A percentile compares a stretch with the other conserved stretches of the same genome.
These are phyloP conservation scores for Pisolithus thermaeus DNA, from an alignment of 1,284 basidiomycete genomes.

Conservation along the genomic window DNA sequence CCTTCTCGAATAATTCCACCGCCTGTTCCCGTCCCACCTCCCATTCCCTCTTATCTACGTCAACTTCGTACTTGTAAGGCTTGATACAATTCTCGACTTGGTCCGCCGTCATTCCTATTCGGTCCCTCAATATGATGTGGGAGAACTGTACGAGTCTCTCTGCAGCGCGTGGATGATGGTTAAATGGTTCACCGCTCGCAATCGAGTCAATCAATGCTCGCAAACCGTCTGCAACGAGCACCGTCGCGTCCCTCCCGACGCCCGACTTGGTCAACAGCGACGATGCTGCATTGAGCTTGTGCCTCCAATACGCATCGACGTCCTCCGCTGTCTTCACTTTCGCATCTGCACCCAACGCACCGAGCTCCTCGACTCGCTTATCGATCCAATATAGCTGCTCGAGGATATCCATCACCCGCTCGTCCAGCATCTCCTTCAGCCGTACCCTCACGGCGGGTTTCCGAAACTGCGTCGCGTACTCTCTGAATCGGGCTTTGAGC, in stretches of 20 bases:
- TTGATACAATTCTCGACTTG: slow-evolving; percentile 99
- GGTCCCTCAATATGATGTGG: slow-evolving; percentile 87
- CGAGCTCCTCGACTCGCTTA: slow-evolving; percentile 74
- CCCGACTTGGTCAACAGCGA: slow-evolving; percentile 94
- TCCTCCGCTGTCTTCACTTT: slow-evolving; percentile 66
- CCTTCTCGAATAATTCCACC: slow-evolving; percentile 77
- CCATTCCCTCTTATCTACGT: slow-evolving; percentile 91
- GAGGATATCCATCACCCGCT: slow-evolving; percentile 94
- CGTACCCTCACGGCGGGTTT: slow-evolving; percentile 86
- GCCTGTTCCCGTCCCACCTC: slow-evolving; percentile 74
- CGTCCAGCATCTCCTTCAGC: slow-evolving; percentile 90
- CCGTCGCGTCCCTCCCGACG: slow-evolving; percentile 90
- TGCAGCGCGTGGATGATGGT: slow-evolving; percentile 80
- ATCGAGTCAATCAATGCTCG: slow-evolving; percentile 87
- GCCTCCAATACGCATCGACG: slow-evolving; percentile 89
- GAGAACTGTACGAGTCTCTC: slow-evolving; percentile 90
- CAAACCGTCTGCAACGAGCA: slow-evolving; percentile 93
- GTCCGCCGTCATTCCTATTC: slow-evolving; percentile 89
- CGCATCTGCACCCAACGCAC: slow-evolving; percentile 64
- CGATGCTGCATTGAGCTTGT: slow-evolving; percentile 91
- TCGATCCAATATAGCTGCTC: slow-evolving; percentile 98
- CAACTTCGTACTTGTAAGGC: slow-evolving; percentile 96
- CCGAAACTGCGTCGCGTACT: slow-evolving; percentile 80
- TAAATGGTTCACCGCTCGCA: slow-evolving; percentile 85
- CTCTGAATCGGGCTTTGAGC: slow-evolving; percentile 88